Evolutionary conservation across 2,329 filamentous ascomycete genomes (phyloP), one percentile per base, ranked within the genome.

Genomic region (Beauveria rudraprayagi): DNA sequence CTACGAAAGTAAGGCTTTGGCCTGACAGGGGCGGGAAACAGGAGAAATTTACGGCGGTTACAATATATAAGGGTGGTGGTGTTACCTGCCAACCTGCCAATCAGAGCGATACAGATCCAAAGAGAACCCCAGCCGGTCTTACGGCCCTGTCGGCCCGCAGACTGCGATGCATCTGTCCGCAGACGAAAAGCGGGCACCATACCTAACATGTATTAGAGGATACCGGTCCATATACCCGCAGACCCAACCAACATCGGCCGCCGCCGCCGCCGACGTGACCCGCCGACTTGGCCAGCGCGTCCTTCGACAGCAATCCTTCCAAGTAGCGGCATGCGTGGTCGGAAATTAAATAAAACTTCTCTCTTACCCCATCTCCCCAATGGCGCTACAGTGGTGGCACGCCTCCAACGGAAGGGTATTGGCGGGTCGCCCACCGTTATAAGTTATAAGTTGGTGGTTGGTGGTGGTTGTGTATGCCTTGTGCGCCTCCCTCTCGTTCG

Each of bases 31-130:
- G 10, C 30, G 30, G 10, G 30, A 10, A 34, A 11, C 22, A 34
- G 30, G 30, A 34, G 30, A 34, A 34, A 34, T 10, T 26, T 84
- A 84, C 64, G 26, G 47, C 47, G 47, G 47, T 50, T 50, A 50
- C 7, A 34, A 50, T 19, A 26, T n/a, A 34, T 34, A 17, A 17
- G 47, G 47, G 47, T 26, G 26, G 24, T 50, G 26, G 24, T 34
- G 26, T 34, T 50, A 5, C 4, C 26, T n/a, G 47, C 47, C 26
- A 50, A 5, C 4, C 47, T n/a, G 47, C 47, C 26, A 50, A 50
- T 50, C 24, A 50, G 47, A 26, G 16, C 47, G 47, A 50, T 30
- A 30, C 26, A n/a, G 47, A 50, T 50, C 47, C 24, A n/a, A 28
- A 28, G n/a, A 7, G 47, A 17, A 9, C 24, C 47, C 24, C 24